phyloP scores from a whole-genome alignment of 1,284 basidiomycete genomes.

The Ustilago loliicola region DNA sequence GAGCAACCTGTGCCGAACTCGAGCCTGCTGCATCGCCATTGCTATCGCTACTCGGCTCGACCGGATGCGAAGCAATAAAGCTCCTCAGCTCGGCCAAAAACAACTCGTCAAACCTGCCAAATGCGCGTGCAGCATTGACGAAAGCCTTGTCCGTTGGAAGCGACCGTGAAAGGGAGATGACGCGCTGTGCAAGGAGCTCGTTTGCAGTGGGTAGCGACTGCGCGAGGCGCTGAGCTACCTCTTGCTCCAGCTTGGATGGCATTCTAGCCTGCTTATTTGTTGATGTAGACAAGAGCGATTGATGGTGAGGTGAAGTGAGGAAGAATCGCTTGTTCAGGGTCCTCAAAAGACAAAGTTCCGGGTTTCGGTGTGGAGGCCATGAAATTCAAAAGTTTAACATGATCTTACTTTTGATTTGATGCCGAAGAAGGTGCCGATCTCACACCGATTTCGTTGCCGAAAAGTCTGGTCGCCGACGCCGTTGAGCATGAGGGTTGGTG shows the following conservation, averaged over 20 bases:
- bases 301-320: not conserved
- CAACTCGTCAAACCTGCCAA: constrained; percentile 84
- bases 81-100: constrained; percentile 75
- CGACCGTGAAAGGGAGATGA: constrained; percentile 59
- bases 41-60: constrained; percentile 15
- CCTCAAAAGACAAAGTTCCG: constrained; percentile 14
- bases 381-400: not conserved
- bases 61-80: constrained; percentile 40
- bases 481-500: not conserved
- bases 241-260: constrained; percentile 34
- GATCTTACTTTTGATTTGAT: too few species aligned
- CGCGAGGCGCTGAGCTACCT: constrained; percentile 44
- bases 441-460: not conserved
- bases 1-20: constrained; percentile 20
- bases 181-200: constrained; percentile 56
- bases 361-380: constrained; percentile 20
- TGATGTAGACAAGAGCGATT: too few species aligned
- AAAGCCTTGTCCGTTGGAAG: constrained; percentile 54
- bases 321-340: constrained; percentile 26
- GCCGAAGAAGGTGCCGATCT: constrained; percentile 7
- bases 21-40: constrained; percentile 32
- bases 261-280: constrained; percentile 8
- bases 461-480: not conserved
- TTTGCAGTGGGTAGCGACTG: constrained; percentile 52
- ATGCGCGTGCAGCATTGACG: constrained; percentile 79